Evolutionary conservation across 345 rosid genomes (phyloP).

Genomic region (Camelina neglecta): DNA sequence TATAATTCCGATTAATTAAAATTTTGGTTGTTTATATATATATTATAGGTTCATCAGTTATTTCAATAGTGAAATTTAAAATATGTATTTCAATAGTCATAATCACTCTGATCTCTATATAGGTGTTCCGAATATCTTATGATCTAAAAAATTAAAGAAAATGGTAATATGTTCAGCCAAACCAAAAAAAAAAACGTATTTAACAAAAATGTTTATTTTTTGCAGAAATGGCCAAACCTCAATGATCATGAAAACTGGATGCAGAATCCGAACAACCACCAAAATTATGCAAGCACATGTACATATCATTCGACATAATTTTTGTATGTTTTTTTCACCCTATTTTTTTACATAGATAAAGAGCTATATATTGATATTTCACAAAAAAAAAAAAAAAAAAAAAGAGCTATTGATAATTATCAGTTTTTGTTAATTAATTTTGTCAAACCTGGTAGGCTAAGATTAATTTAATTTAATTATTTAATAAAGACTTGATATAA

Average conservation of each 20-base stretch:
- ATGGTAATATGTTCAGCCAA: neutral
- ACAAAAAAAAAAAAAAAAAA: no score
- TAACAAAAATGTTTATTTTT: no score
- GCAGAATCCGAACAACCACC: neutral
- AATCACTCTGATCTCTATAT: no score
- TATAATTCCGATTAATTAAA: neutral
- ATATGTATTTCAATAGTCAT: no score
- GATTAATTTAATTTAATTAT: neutral
- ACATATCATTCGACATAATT: neutral
- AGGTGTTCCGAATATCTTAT: no score
- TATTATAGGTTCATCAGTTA: neutral
- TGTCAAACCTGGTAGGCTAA: slow-evolving; percentile 41
- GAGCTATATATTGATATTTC: no score
- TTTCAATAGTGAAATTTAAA: neutral
- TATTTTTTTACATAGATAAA: neutral
- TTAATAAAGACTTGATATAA: slow-evolving; percentile 24
- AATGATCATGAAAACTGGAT: neutral
- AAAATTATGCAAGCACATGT: neutral
- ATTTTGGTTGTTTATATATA: neutral
- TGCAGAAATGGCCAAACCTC: neutral
- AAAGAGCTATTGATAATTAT: neutral
- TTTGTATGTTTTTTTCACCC: neutral
- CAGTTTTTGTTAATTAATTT: slow-evolving; percentile 2
- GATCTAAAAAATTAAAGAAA: neutral
- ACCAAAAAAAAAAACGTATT: no score